Percentiles rank a stretch among this genome's conserved stretches.
Evolutionary conservation across 1,139 yeast species (phyloP).

Genomic region (Saccharomyces hybrid): DNA sequence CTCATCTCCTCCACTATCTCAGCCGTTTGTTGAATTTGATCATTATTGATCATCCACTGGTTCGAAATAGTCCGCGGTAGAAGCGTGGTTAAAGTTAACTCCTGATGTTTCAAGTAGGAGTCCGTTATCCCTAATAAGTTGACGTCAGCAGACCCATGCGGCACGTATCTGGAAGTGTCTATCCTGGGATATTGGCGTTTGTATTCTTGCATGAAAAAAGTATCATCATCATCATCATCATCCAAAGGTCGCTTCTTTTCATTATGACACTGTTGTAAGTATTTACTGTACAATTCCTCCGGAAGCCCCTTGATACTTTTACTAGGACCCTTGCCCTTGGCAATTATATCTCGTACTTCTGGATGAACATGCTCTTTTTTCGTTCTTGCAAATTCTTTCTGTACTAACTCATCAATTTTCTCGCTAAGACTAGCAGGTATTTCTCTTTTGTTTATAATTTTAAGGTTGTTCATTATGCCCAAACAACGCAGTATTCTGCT

Average conservation of each 20-base stretch:
- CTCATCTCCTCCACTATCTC: constrained; percentile 8
- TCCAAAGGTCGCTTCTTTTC: neutral
- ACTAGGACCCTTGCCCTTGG: neutral
- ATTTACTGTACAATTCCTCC: constrained; percentile 2
- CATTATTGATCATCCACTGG: constrained; percentile 26
- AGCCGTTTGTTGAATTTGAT: constrained; percentile 10
- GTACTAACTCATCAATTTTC: constrained; percentile 9
- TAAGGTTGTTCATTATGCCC: neutral
- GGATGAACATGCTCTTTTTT: constrained; percentile 12
- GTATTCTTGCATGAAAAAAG: constrained; percentile 5
- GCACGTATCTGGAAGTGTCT: constrained; percentile 9
- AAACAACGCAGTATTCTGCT: neutral
- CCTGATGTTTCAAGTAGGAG: constrained; percentile 24
- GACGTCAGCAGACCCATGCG: neutral
- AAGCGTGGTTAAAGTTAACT: constrained; percentile 13
- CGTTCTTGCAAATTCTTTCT: constrained; percentile 7
- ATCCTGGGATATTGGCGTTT: constrained; percentile 9
- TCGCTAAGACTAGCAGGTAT: neutral
- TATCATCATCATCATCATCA: constrained; percentile 6
- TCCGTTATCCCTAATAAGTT: constrained; percentile 11
- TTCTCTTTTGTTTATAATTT: neutral
- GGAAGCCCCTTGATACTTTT: neutral
- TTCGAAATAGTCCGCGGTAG: constrained; percentile 21
- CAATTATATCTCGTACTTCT: constrained; percentile 8
- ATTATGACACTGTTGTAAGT: neutral